These are phyloP conservation scores for Leishmania lainsoni DNA, from an alignment of 208 protist genomes.

Conservation along the genomic window DNA sequence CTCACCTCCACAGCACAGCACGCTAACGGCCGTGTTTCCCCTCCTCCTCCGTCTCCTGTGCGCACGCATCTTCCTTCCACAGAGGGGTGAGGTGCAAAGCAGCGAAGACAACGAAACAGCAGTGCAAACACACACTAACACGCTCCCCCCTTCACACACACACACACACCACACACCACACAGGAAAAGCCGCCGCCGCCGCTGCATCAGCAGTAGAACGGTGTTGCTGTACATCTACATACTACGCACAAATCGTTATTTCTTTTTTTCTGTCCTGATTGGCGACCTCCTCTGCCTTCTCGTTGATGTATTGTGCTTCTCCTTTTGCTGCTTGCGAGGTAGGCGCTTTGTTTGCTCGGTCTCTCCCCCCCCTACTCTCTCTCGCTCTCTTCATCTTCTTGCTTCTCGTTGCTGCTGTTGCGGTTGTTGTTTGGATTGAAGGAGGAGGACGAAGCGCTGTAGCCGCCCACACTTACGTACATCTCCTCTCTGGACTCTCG, in stretches of 20 bases:
- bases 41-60: no score
- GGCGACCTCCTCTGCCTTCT: background rate
- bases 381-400: background rate
- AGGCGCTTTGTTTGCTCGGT: background rate
- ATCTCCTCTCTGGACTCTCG: background rate
- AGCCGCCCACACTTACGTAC: background rate
- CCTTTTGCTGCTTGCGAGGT: background rate
- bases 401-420: background rate
- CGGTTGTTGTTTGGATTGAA: constrained; percentile 11
- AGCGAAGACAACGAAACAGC: no score
- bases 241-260: background rate
- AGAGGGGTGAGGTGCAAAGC: no score
- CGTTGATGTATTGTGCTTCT: background rate
- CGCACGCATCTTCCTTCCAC: no score
- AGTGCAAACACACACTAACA: no score
- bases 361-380: background rate
- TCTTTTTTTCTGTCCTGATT: background rate
- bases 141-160: no score
- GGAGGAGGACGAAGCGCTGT: background rate
- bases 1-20: background rate
- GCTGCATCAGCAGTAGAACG: no score
- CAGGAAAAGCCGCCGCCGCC: no score
- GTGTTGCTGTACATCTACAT: no score
- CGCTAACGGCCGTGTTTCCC: no score
- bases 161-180: no score